Evolutionary conservation across 257 asterid genomes (phyloP).

Genomic region (Przewalskia tangutica): DNA sequence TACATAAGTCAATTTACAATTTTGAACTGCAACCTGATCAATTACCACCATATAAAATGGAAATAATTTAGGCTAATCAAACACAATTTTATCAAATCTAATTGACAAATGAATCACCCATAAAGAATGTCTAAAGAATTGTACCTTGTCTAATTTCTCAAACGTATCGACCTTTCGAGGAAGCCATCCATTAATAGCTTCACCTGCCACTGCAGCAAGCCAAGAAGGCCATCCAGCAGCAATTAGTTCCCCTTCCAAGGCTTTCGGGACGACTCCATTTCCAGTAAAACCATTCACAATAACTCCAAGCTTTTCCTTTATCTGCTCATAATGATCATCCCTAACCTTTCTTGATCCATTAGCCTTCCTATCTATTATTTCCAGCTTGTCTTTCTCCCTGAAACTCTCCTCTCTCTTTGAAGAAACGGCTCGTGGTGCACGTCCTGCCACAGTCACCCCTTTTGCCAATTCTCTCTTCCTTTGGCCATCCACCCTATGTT

Average conservation of each 20-base stretch:
- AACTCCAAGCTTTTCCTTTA: slow-evolving; percentile 26
- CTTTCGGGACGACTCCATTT: slow-evolving; percentile 49
- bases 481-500: slow-evolving; percentile 45
- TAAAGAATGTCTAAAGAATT: slow-evolving; percentile 1
- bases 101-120: not conserved
- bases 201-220: slow-evolving; percentile 83
- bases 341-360: slow-evolving; percentile 60
- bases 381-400: slow-evolving; percentile 32
- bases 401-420: slow-evolving; percentile 54
- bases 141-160: slow-evolving; percentile 85
- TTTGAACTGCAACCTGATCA: not conserved
- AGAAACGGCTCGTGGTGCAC: slow-evolving; percentile 32
- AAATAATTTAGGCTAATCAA: not conserved
- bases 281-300: slow-evolving; percentile 31
- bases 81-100: not conserved
- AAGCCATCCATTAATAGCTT: slow-evolving; percentile 84
- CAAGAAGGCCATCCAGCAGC: slow-evolving; percentile 99
- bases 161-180: slow-evolving; percentile 78
- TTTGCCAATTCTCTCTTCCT: slow-evolving; percentile 46
- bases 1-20: not conserved
- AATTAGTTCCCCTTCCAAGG: slow-evolving; percentile 65
- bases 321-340: slow-evolving; percentile 53
- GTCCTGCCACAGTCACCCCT: slow-evolving; percentile 12
- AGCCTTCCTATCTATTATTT: slow-evolving; percentile 46
- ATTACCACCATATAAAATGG: not conserved